These are phyloP conservation scores for Candida ascalaphidarum DNA, from an alignment of 805 yeast species.

Conservation along the genomic window DNA sequence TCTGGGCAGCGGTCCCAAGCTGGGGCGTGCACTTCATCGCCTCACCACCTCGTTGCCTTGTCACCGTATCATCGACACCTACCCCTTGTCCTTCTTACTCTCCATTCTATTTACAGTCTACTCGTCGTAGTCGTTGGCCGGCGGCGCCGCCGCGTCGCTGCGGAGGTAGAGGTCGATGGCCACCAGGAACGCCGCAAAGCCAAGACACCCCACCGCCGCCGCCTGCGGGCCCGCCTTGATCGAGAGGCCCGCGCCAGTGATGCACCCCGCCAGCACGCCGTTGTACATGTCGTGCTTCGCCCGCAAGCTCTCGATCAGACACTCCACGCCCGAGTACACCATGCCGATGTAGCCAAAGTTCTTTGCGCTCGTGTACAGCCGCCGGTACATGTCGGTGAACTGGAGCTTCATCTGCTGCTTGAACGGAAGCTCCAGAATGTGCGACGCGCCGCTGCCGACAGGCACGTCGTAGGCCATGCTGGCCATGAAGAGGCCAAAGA, in stretches of 20 bases:
- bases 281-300: conserved; percentile 91
- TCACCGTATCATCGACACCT: not conserved
- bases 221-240: conserved; percentile 91
- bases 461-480: conserved; percentile 77
- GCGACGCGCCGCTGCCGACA: conserved; percentile 45
- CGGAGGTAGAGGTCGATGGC: conserved; percentile 37
- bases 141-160: conserved; percentile 43
- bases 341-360: conserved; percentile 91
- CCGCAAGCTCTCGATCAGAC: conserved; percentile 75
- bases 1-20: not conserved
- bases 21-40: not conserved
- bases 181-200: conserved; percentile 91
- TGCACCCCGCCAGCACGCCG: conserved; percentile 88
- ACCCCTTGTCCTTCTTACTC: not conserved
- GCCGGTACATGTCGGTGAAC: conserved; percentile 83
- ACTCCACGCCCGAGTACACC: conserved; percentile 88
- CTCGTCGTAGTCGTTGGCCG: conserved; percentile 75
- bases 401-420: conserved; percentile 89
- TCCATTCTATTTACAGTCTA: conserved; percentile 11
- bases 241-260: conserved; percentile 95
- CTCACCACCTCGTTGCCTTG: not conserved
- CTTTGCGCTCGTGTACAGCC: conserved; percentile 85
- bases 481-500: conserved; percentile 93
- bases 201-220: conserved; percentile 88
- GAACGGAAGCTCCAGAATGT: conserved; percentile 77